Evolutionary conservation across 116 monocot species (phyloP).

Genomic region (Cymodocea nodosa): DNA sequence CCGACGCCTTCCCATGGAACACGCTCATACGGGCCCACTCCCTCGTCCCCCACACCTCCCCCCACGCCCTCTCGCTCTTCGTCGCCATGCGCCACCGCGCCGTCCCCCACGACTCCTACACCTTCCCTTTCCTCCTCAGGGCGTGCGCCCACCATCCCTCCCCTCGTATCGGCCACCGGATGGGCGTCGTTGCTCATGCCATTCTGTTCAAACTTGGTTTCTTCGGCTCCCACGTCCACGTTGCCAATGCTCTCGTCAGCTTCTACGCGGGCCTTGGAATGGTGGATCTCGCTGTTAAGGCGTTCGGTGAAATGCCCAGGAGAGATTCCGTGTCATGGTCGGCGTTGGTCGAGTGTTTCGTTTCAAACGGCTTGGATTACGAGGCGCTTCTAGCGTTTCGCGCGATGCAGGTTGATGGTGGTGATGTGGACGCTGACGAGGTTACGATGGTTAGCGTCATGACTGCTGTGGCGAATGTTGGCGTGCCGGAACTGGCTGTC

Average conservation of each 20-base stretch:
- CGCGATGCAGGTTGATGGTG: constrained; percentile 3
- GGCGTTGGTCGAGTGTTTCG: constrained; percentile 6
- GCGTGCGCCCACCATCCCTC: constrained; percentile 7
- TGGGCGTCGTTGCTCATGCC: constrained; percentile 5
- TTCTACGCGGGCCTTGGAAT: constrained; percentile 4
- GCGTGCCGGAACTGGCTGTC: constrained; percentile 6
- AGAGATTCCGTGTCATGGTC: constrained; percentile 15
- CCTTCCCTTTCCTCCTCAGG: constrained; percentile 18
- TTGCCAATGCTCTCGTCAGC: constrained; percentile 5
- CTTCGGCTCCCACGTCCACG: neutral
- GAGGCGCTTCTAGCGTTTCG: constrained; percentile 11
- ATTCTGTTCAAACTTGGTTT: constrained; percentile 9
- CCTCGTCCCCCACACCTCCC: neutral
- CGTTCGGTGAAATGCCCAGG: constrained; percentile 9
- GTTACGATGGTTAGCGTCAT: constrained; percentile 8
- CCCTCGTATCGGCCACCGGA: neutral
- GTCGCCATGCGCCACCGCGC: constrained; percentile 12
- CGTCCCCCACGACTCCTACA: constrained; percentile 13
- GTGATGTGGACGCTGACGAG: constrained; percentile 1
- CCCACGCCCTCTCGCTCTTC: constrained; percentile 8
- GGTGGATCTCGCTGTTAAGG: neutral
- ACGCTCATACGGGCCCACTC: constrained; percentile 14
- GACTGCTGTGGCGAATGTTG: neutral
- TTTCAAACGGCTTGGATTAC: neutral
- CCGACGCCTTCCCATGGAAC: constrained; percentile 15